Base-by-base conservation (phyloP, 1,284 basidiomycete species). In the Ustilago curta region DNA sequence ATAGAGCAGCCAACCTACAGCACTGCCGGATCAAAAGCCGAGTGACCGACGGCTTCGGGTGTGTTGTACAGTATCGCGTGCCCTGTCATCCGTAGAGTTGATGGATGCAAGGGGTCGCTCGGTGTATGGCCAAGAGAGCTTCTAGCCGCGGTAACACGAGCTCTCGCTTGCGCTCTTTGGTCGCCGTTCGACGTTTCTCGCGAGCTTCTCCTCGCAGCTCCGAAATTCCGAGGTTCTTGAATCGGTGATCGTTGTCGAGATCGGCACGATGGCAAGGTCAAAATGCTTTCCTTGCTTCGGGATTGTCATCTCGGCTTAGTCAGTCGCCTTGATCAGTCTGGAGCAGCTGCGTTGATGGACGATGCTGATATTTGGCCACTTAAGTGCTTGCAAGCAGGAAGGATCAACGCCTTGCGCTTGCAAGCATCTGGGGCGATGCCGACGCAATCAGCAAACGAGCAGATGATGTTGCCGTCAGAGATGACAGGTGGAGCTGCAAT, bases 141-240 rank as follows among this genome's bases (percentile, higher is more conserved):
- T 37, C 35, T 37, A 14, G 19, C 32, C 19, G 44, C 19, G 35
- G 59, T 61, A 61, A 61, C 51, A 61, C 59, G 51, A 61, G 59
- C 31, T 40, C 45, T 53, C 59, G 59, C 37, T 54, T 61, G 37
- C 44, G 18, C 39, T 45, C n/a, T 48, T 44, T 54, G 37, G 59
- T 61, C 59, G 44, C 51, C 52, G 44, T 27, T 8, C 16, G 37
- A 42, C 25, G 25, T 47, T 53, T 53, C 44, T 54, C 25, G 52
- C 52, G 52, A 54, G 58, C 4, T 40, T 43, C 51, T 42, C 37
- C 35, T 48, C 37, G 42, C 52, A 54, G 9, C 39, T 19, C 14
- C 14, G 45, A 47, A 47, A 31, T 29, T 29, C 45, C 45, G 45
- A 47, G 14, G 11, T 12, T 3, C 14, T 39, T 35, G 14, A 27